A percentile compares a stretch with the other conserved stretches of the same genome.
These are phyloP conservation scores for Trichoderma gracile DNA, from an alignment of 2,329 filamentous ascomycete genomes.

Conservation along the genomic window DNA sequence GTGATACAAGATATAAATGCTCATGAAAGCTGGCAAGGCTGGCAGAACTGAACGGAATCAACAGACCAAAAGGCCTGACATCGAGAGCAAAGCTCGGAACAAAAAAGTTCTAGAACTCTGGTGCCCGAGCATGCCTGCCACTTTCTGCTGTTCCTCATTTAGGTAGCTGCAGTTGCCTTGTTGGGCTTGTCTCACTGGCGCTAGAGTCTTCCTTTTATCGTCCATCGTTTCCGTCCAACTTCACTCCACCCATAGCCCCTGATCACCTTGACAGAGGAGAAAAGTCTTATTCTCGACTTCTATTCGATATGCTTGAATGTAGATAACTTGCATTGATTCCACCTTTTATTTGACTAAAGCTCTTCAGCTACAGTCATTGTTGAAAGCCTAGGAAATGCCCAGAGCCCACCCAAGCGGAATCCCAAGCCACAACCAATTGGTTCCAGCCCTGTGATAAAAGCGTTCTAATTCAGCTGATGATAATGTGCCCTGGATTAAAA, in stretches of 20 bases:
- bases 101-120: not conserved
- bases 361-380: no score
- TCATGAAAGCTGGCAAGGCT: no score
- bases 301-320: not conserved
- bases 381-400: no score
- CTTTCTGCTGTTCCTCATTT: not conserved
- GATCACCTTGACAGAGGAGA: not conserved
- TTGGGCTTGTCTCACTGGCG: conserved; percentile 3
- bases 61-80: not conserved
- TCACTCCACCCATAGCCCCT: no score
- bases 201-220: not conserved
- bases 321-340: not conserved
- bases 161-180: conserved; percentile 2
- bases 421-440: not conserved
- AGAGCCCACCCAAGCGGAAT: not conserved
- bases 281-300: no score
- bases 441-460: not conserved
- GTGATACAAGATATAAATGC: no score
- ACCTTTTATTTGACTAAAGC: no score
- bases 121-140: not conserved
- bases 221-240: not conserved
- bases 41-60: not conserved
- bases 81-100: not conserved
- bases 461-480: not conserved
- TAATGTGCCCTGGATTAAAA: not conserved